Base-by-base conservation (phyloP, 306 rosid species). In the Quercus cerris region DNA sequence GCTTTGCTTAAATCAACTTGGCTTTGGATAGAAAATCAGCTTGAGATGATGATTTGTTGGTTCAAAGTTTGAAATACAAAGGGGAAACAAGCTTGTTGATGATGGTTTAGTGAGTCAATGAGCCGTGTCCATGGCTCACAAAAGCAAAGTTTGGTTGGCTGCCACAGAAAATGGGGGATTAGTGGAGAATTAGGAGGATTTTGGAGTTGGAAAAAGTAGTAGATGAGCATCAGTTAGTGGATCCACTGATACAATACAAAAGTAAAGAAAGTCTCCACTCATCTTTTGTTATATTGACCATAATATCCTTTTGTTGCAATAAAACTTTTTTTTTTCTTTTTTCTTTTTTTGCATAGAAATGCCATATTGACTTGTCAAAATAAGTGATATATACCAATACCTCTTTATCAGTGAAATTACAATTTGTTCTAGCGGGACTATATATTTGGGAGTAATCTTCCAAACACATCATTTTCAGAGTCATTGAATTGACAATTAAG, bases 161-260 rank as follows among this genome's bases (percentile, higher is more conserved):
- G 78, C 79, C 49, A 56, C 28, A 66, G 70, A 79, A 70, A 73
- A 72, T 27, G 78, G 27, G 78, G 27, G 78, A 83, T 75, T 77
- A 83, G 89, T 81, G 88, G 89, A 73, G 61, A 86, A 84, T 80
- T 77, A 82, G 72, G 58, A 74, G 73, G 78, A 59, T 63, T 25
- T 25, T 78, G 35, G 78, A 66, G 83, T 78, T 86, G 85, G 78
- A 80, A 78, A 73, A 77, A 74, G 82, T 78, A 80, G 87, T 46
- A 88, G 82, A 73, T 67, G 84, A 75, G 85, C 77, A 64, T 78
- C 80, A 68, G 75, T 70, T 81, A 88, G 91, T 88, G 92, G 92
- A 83, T 86, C 77, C 81, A 85, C 85, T 82, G 69, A 73, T 84
- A 86, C 70, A 73, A 79, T 51, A 64, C 78, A 78, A 63, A 79